phyloP scores from a whole-genome alignment of 768 basidiomycete genomes.

The Mycena olivaceomarginata region DNA sequence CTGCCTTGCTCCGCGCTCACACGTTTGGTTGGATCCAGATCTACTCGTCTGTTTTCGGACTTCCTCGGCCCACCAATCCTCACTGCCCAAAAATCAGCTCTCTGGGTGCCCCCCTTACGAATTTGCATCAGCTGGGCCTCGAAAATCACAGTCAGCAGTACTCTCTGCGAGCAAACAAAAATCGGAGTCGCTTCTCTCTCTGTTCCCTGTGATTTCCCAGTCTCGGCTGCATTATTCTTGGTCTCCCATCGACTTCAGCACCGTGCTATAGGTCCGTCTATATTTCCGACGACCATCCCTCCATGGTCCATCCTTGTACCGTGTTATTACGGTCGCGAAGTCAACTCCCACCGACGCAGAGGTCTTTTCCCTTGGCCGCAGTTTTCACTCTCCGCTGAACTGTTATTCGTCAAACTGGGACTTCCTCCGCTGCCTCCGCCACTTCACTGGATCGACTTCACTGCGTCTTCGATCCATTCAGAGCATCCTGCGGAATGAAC shows the following conservation, averaged over 20 bases:
- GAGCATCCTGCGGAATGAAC: background rate
- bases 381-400: background rate
- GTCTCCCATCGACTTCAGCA: background rate
- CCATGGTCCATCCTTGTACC: background rate
- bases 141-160: no score
- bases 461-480: background rate
- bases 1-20: no score
- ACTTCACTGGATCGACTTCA: background rate
- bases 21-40: no score
- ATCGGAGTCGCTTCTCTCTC: background rate
- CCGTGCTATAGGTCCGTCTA: no score
- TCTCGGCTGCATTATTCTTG: background rate
- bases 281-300: no score
- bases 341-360: background rate
- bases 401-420: background rate
- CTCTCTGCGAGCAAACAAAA: background rate
- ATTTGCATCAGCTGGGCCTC: background rate
- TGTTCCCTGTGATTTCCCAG: background rate
- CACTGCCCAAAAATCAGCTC: no score
- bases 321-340: no score
- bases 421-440: background rate
- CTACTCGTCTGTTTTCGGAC: no score
- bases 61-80: no score
- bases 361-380: background rate
- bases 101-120: background rate